Conservation (phyloP, 169 alveolate genomes). For the Theileria sp. region DNA sequence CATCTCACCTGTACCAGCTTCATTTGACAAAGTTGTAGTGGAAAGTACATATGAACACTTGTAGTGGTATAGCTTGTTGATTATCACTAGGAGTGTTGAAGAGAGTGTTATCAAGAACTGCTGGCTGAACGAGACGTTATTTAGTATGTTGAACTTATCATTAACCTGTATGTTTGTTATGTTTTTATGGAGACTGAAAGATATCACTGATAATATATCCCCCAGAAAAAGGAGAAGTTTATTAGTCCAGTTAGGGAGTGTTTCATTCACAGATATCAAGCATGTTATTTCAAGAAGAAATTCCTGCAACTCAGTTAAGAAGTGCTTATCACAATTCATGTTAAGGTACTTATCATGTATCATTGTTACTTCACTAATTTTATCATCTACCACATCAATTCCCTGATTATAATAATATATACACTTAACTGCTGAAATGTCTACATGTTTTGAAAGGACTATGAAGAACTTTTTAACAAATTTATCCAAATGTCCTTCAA, state of each 20-base stretch:
- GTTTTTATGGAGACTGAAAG: conserved; percentile 20
- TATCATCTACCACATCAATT: not conserved
- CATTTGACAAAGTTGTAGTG: not conserved
- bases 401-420: not conserved
- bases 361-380: not conserved
- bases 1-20: not conserved
- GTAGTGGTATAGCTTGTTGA: conserved; percentile 13
- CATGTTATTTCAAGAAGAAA: conserved; percentile 1
- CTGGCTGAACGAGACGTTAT: not conserved
- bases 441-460: not conserved
- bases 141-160: not conserved
- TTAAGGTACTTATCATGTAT: not conserved
- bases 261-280: not conserved
- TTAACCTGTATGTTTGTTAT: conserved; percentile 13
- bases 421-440: not conserved
- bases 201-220: conserved; percentile 7
- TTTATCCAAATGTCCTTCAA: not conserved
- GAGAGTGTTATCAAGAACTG: conserved; percentile 5
- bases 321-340: not conserved
- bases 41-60: not conserved
- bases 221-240: not conserved
- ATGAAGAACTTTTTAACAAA: not conserved
- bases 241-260: conserved; percentile 5
- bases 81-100: not conserved
- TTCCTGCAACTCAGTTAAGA: conserved; percentile 2